A percentile compares a stretch with the other conserved stretches of the same genome.
phyloP scores from a whole-genome alignment of 2,329 filamentous ascomycete species.

The Cladophialophora yegresii region DNA sequence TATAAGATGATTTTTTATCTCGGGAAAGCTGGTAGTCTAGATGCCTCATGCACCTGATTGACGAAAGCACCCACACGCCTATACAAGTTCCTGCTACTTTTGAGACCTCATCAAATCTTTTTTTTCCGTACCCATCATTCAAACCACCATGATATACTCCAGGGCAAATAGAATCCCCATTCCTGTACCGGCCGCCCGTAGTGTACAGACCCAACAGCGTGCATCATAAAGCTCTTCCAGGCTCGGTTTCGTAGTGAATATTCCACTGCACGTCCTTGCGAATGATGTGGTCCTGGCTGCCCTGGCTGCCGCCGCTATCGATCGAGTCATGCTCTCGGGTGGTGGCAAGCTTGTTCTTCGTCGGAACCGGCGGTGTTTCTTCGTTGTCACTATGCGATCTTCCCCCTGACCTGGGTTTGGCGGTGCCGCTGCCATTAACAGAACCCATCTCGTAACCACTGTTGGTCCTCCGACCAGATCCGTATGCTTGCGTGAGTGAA shows the following conservation, averaged over 20 bases:
- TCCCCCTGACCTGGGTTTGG: constrained; percentile 22
- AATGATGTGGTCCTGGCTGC: constrained; percentile 33
- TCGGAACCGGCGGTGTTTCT: constrained; percentile 8
- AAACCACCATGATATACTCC: not conserved
- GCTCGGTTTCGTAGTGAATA: constrained; percentile 29
- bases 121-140: not conserved
- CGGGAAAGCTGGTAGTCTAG: not conserved
- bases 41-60: not conserved
- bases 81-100: not conserved
- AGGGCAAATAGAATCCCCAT: not conserved
- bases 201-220: not conserved
- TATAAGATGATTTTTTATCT: not conserved
- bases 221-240: not conserved
- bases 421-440: constrained; percentile 15
- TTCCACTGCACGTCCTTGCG: constrained; percentile 34
- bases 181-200: not conserved
- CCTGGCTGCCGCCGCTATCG: constrained; percentile 24
- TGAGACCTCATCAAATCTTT: not conserved
- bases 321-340: constrained; percentile 30
- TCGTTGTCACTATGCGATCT: constrained; percentile 27
- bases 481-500: constrained; percentile 24
- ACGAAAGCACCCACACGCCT: not conserved
- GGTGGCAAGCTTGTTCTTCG: constrained; percentile 8
- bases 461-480: constrained; percentile 15
- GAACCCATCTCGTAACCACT: constrained; percentile 13